Evolutionary conservation across 305 asterid genomes (phyloP).

Genomic region (Petunia hybrid): DNA sequence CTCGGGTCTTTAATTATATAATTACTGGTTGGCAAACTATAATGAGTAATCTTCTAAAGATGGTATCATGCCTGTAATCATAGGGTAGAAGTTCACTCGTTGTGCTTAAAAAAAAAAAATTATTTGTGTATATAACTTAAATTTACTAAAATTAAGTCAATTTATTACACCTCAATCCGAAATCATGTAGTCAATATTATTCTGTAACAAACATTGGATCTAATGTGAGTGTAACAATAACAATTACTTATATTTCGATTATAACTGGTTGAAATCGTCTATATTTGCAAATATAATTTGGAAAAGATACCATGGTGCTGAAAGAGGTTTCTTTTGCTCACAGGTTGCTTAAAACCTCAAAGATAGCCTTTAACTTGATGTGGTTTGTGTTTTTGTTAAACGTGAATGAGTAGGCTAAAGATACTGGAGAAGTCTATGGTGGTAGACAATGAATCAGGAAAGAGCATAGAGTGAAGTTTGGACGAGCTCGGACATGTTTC

Average conservation of each 20-base stretch:
- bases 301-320: neutral
- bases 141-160: neutral
- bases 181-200: neutral
- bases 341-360: neutral
- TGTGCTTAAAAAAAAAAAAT: no score
- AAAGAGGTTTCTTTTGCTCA: neutral
- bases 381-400: conserved; percentile 31
- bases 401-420: conserved; percentile 72
- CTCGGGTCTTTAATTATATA: no score
- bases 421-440: conserved; percentile 95
- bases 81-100: no score
- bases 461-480: conserved; percentile 83
- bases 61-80: no score
- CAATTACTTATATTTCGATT: neutral
- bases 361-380: neutral
- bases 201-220: neutral
- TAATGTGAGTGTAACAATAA: neutral
- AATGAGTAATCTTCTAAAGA: no score
- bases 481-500: conserved; percentile 98
- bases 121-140: neutral
- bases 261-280: neutral
- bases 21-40: no score
- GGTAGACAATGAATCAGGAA: conserved; percentile 87
- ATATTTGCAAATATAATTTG: no score
- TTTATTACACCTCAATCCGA: neutral